Evolutionary conservation across 2,329 filamentous ascomycete species (phyloP).

Genomic region (Colletotrichum zoysiae): DNA sequence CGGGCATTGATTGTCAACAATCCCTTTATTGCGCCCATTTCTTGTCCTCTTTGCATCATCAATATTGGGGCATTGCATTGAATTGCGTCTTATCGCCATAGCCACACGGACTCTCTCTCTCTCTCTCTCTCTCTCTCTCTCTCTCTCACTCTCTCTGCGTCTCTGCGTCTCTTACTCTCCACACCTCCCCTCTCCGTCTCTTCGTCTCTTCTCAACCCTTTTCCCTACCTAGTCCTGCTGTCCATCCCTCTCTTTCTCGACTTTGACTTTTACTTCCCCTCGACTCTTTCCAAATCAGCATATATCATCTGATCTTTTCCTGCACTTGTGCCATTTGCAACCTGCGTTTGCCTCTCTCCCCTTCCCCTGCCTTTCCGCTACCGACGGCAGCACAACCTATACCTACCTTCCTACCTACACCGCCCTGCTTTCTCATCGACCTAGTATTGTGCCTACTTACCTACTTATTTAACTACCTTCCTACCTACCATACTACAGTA

Average conservation of each 20-base stretch:
- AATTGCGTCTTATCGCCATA: constrained; percentile 27
- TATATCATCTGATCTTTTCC: constrained; percentile 40
- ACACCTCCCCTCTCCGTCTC: not conserved
- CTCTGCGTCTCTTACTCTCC: not conserved
- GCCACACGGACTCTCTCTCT: not conserved
- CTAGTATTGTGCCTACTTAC: too few species aligned
- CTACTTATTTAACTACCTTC: too few species aligned
- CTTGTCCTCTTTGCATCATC: constrained; percentile 36
- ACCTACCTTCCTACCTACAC: not conserved
- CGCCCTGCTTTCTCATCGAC: not conserved
- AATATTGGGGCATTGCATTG: constrained; percentile 11
- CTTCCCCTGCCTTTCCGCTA: constrained; percentile 16
- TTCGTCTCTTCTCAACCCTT: not conserved
- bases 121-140: not conserved
- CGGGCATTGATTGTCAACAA: constrained; percentile 25
- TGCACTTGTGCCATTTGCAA: constrained; percentile 11
- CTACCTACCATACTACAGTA: too few species aligned
- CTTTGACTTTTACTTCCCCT: constrained; percentile 9
- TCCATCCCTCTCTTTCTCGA: constrained; percentile 1
- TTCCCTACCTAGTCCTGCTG: not conserved
- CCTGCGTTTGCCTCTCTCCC: not conserved
- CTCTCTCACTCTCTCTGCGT: not conserved
- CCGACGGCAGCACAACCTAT: constrained; percentile 8
- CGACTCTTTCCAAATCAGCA: constrained; percentile 12
- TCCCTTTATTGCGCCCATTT: constrained; percentile 29